These are phyloP conservation scores for Debaryomycetaceae sp. DNA, from an alignment of 1,139 yeast genomes.

Conservation along the genomic window DNA sequence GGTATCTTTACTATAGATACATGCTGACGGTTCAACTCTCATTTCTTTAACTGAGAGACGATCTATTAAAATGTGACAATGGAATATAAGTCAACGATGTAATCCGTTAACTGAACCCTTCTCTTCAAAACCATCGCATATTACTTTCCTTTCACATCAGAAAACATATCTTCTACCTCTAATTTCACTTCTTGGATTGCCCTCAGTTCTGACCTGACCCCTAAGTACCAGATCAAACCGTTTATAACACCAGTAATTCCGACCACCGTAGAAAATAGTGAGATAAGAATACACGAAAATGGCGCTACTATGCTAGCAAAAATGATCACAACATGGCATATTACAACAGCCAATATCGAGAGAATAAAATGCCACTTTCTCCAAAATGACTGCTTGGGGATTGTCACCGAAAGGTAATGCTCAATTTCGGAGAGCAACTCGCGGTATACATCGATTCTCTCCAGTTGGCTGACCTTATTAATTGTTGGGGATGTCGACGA, in stretches of 20 bases:
- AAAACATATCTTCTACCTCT: conserved; percentile 51
- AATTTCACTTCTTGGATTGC: conserved; percentile 67
- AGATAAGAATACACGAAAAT: conserved; percentile 59
- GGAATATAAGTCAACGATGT: too few relatives aligned
- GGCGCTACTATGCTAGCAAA: conserved; percentile 56
- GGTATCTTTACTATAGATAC: too few relatives aligned
- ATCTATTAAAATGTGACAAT: too few relatives aligned
- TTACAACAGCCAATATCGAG: conserved; percentile 50
- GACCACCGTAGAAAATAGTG: conserved; percentile 48
- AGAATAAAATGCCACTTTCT: conserved; percentile 61
- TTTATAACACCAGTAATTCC: conserved; percentile 67
- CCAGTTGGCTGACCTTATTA: conserved; percentile 7
- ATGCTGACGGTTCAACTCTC: too few relatives aligned
- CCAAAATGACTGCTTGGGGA: conserved; percentile 59
- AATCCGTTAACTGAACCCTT: too few relatives aligned
- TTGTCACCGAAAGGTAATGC: conserved; percentile 52
- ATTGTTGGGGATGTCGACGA: conserved; percentile 7
- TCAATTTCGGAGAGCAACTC: conserved; percentile 57
- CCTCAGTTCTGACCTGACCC: conserved; percentile 75
- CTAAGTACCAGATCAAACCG: conserved; percentile 75
- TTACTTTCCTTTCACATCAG: conserved; percentile 7
- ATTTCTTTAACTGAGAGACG: too few relatives aligned
- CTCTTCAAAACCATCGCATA: neutral
- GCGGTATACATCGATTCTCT: conserved; percentile 41
- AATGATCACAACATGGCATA: conserved; percentile 53